These are phyloP conservation scores for Picea sitchensis DNA, from an alignment of 75 land plant species.

Conservation along the genomic window DNA sequence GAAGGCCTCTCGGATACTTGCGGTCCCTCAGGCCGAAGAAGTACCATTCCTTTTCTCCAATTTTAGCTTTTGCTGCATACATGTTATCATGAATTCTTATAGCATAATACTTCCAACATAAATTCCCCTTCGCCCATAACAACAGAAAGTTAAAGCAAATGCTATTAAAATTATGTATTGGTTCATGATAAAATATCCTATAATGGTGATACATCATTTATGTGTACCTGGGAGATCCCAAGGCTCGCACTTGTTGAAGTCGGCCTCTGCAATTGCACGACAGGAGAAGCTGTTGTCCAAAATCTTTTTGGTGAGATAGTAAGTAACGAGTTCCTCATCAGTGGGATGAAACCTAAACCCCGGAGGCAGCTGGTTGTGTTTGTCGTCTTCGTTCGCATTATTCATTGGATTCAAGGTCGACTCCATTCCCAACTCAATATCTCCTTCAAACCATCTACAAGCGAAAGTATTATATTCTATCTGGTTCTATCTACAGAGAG, in stretches of 20 bases:
- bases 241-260: constrained; percentile 61
- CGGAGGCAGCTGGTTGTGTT: background rate
- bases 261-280: constrained; percentile 48
- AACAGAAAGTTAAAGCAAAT: no score
- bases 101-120: no score
- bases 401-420: no score
- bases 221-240: constrained; percentile 52
- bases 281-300: constrained; percentile 25
- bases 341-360: constrained; percentile 31
- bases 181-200: no score
- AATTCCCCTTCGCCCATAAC: background rate
- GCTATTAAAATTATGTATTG: no score
- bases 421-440: no score
- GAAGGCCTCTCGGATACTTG: constrained; percentile 39
- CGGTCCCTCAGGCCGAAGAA: constrained; percentile 37
- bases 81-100: background rate
- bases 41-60: constrained; percentile 44
- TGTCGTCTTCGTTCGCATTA: no score
- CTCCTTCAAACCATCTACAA: no score
- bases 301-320: constrained; percentile 42
- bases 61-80: constrained; percentile 28
- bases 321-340: constrained; percentile 48
- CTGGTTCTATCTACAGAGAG: no score
- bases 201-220: no score
- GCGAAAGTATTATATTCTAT: no score